These are phyloP conservation scores for Septoria linicola DNA, from an alignment of 2,329 filamentous ascomycete genomes.

Conservation along the genomic window DNA sequence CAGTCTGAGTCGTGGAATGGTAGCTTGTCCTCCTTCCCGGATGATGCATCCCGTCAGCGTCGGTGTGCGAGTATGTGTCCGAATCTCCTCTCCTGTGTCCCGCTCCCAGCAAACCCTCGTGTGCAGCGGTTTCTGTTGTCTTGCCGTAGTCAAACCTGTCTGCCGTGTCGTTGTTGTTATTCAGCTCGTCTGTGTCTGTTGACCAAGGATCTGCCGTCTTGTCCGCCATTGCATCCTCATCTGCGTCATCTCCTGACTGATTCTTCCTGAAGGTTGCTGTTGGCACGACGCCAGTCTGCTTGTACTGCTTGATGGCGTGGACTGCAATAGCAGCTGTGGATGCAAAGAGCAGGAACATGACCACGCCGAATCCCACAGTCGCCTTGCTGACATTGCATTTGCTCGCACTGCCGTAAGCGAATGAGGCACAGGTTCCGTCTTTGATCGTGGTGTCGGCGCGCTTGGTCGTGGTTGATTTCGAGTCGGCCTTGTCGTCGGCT, in stretches of 20 bases:
- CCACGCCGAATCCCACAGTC: constrained; percentile 55
- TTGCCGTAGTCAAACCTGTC: constrained; percentile 19
- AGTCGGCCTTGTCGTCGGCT: constrained; percentile 3
- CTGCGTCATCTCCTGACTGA: constrained; percentile 33
- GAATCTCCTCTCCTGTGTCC: constrained; percentile 16
- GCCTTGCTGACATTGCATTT: constrained; percentile 60
- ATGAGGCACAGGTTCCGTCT: constrained; percentile 53
- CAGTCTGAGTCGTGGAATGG: constrained; percentile 14
- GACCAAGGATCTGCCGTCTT: constrained; percentile 49
- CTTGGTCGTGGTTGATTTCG: constrained; percentile 16
- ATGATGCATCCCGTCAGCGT: constrained; percentile 20
- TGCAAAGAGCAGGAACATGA: constrained; percentile 58
- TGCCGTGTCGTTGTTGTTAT: constrained; percentile 13
- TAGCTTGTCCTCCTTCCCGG: constrained; percentile 24
- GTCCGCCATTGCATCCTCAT: constrained; percentile 31
- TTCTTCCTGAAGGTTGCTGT: constrained; percentile 40
- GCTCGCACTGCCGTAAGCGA: constrained; percentile 53
- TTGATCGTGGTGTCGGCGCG: constrained; percentile 22
- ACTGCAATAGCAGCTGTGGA: constrained; percentile 55
- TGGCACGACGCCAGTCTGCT: constrained; percentile 57
- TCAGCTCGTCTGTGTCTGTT: constrained; percentile 43
- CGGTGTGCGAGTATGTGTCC: constrained; percentile 12
- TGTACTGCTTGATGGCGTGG: constrained; percentile 57
- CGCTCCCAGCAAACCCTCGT: constrained; percentile 20
- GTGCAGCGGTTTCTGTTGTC: constrained; percentile 12